phyloP scores from a whole-genome alignment of 208 protist genomes.

The Balamuthia mandrillaris region DNA sequence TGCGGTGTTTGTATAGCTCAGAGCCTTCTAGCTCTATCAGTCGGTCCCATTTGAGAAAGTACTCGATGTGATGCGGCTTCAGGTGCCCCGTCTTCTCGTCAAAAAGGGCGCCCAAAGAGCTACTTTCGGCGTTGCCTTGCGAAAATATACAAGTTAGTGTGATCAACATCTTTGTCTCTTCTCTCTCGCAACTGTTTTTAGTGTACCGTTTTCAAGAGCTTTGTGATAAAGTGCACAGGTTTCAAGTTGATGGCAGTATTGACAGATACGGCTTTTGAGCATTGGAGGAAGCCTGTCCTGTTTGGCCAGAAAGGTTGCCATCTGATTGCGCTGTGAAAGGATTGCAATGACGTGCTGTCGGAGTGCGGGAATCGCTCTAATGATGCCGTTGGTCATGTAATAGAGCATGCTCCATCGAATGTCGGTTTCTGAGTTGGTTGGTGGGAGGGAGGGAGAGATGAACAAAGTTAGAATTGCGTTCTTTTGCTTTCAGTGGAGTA shows the following conservation, averaged over 20 bases:
- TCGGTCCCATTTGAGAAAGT: slow-evolving; percentile 17
- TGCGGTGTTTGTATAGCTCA: slow-evolving; percentile 25
- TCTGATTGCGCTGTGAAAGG: neutral
- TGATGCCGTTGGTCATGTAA: slow-evolving; percentile 7
- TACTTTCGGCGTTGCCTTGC: too few relatives aligned
- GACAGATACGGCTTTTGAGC: neutral
- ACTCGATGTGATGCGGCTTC: neutral
- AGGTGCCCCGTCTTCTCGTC: slow-evolving; percentile 14
- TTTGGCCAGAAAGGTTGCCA: slow-evolving; percentile 13
- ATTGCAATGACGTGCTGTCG: neutral
- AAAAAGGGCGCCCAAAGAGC: neutral
- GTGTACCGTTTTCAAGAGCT: slow-evolving; percentile 20
- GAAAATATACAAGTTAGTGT: neutral
- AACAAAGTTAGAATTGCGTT: too few relatives aligned
- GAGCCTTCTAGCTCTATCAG: slow-evolving; percentile 31
- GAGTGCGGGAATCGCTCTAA: neutral
- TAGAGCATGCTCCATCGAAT: slow-evolving; percentile 33
- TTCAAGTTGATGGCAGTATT: neutral
- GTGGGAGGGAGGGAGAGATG: neutral
- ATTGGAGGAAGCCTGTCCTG: neutral
- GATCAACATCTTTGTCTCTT: neutral
- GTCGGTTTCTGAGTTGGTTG: neutral
- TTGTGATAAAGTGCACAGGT: slow-evolving; percentile 35
- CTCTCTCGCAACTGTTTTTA: too few relatives aligned
- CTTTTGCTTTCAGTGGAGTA: too few relatives aligned